Evolutionary conservation across 768 basidiomycete genomes (phyloP).

Genomic region (Austroboletus eburneus): DNA sequence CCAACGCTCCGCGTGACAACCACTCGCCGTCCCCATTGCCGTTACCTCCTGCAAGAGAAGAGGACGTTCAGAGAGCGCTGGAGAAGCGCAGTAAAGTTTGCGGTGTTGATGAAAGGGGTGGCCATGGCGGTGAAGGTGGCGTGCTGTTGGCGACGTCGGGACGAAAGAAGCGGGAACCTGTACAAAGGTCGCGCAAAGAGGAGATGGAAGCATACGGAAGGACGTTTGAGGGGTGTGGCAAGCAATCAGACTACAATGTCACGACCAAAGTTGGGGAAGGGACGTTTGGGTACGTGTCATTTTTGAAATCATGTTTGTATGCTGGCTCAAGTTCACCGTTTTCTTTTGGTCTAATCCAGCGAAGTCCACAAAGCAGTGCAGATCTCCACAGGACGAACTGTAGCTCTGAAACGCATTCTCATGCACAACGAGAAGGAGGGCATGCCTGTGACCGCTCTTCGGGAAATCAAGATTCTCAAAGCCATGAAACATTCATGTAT

Average conservation of each 20-base stretch:
- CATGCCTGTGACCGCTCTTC: conserved; percentile 92
- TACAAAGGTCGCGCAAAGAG: conserved; percentile 54
- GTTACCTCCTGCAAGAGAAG: conserved; percentile 29
- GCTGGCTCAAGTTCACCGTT: conserved; percentile 6
- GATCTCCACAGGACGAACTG: conserved; percentile 50
- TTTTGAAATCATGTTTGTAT: background rate
- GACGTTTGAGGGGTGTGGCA: conserved; percentile 64
- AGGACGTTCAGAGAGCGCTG: conserved; percentile 22
- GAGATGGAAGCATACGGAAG: conserved; percentile 68
- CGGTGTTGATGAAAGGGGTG: conserved; percentile 7
- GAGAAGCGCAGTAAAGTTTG: conserved; percentile 20
- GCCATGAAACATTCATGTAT: conserved; percentile 81
- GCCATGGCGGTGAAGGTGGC: conserved; percentile 2
- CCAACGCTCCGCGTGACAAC: conserved; percentile 41
- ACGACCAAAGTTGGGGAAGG: conserved; percentile 93
- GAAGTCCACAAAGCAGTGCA: conserved; percentile 90
- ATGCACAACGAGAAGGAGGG: conserved; percentile 98
- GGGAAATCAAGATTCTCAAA: conserved; percentile 97
- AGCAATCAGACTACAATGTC: conserved; percentile 71
- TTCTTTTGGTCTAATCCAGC: conserved; percentile 39
- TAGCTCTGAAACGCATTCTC: conserved; percentile 91
- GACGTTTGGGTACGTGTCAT: conserved; percentile 82
- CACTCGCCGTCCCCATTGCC: conserved; percentile 44
- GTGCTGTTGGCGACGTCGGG: background rate
- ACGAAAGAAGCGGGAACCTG: conserved; percentile 38